These are phyloP conservation scores for Saccharomycopsis fodiens DNA, from an alignment of 805 yeast species.

Conservation along the genomic window DNA sequence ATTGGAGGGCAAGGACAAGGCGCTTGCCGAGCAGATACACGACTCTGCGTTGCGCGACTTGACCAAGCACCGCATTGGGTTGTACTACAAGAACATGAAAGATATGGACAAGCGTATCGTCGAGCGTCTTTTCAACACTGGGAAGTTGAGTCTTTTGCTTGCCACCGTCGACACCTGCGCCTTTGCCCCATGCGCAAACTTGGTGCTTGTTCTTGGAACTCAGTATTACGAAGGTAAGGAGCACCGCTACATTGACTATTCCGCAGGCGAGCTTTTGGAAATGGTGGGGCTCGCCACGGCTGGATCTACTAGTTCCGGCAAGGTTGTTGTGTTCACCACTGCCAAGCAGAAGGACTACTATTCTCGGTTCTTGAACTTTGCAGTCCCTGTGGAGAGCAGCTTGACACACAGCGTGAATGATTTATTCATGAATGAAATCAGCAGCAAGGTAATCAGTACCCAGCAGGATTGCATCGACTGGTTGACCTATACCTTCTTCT, in stretches of 20 bases:
- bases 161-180: constrained; percentile 51
- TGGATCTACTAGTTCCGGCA: constrained; percentile 27
- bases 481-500: constrained; percentile 78
- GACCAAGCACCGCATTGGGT: constrained; percentile 56
- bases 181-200: constrained; percentile 42
- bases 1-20: constrained; percentile 29
- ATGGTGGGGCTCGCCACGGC: constrained; percentile 46
- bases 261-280: constrained; percentile 55
- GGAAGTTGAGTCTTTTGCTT: constrained; percentile 48
- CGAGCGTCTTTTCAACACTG: constrained; percentile 42
- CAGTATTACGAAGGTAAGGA: constrained; percentile 66
- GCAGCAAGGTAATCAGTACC: constrained; percentile 49
- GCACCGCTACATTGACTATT: constrained; percentile 60
- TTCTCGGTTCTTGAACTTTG: constrained; percentile 59
- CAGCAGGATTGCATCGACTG: constrained; percentile 89
- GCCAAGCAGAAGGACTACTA: constrained; percentile 52
- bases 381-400: constrained; percentile 81
- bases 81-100: constrained; percentile 51
- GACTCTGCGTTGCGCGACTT: constrained; percentile 41
- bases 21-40: constrained; percentile 35
- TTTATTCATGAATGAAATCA: constrained; percentile 64
- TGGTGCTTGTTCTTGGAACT: constrained; percentile 64
- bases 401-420: constrained; percentile 55
- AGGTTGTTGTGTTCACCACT: constrained; percentile 51
- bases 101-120: constrained; percentile 46